phyloP scores from a whole-genome alignment of 2,329 filamentous ascomycete genomes.

The Hypomyces rosellus region DNA sequence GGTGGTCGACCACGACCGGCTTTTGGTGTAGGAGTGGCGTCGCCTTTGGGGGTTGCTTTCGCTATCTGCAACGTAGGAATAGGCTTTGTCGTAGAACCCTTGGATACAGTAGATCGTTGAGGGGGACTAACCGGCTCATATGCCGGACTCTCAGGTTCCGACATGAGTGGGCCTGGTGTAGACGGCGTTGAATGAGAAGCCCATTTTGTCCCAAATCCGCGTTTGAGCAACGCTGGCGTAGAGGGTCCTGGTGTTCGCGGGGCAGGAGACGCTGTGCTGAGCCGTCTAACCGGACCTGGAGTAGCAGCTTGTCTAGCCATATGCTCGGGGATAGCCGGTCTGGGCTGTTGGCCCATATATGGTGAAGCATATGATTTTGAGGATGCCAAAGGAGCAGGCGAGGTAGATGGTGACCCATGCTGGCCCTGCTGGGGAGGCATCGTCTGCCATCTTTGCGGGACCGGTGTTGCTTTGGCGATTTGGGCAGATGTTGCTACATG shows the following conservation, averaged over 20 bases:
- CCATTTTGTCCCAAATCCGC: slow-evolving; percentile 52
- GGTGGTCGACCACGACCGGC: slow-evolving; percentile 28
- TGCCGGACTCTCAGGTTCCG: slow-evolving; percentile 44
- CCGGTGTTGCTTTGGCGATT: slow-evolving; percentile 4
- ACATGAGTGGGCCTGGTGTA: slow-evolving; percentile 40
- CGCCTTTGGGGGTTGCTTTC: slow-evolving; percentile 23
- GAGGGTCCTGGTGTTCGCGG: slow-evolving; percentile 31
- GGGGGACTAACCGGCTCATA: slow-evolving; percentile 56
- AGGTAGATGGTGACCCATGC: slow-evolving; percentile 18
- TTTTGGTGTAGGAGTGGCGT: slow-evolving; percentile 17
- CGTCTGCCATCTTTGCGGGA: slow-evolving; percentile 27
- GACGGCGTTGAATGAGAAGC: slow-evolving; percentile 50
- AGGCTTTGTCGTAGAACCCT: slow-evolving; percentile 26
- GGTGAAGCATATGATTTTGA: slow-evolving; percentile 21
- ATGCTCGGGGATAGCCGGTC: slow-evolving; percentile 35
- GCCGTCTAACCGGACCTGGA: slow-evolving; percentile 24
- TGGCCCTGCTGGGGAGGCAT: slow-evolving; percentile 22
- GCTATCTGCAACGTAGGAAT: slow-evolving; percentile 19
- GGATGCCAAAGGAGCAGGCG: slow-evolving; percentile 19
- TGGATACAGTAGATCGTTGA: slow-evolving; percentile 28
- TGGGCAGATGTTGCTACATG: slow-evolving; percentile 20
- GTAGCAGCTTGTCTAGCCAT: slow-evolving; percentile 34
- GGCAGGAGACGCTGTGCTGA: slow-evolving; percentile 23
- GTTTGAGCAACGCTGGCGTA: slow-evolving; percentile 23
- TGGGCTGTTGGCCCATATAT: slow-evolving; percentile 26